phyloP scores from a whole-genome alignment of 306 rosid species.

The Oxytropis ochrocephala region DNA sequence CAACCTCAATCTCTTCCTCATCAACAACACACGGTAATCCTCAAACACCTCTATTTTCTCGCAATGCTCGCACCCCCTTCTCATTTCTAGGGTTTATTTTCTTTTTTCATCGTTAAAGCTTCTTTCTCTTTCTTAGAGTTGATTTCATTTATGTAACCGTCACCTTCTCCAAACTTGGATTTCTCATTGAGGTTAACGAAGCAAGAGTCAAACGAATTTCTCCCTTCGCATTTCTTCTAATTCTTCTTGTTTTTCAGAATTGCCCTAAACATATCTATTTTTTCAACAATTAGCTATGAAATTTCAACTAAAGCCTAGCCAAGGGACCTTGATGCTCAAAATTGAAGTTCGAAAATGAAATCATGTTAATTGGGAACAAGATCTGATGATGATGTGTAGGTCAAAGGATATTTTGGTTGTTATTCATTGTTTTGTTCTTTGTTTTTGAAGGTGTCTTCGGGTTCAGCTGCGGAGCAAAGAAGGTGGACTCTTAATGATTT shows the following conservation, averaged over 20 bases:
- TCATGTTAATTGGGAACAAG: neutral
- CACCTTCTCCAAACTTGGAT: neutral
- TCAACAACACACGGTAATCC: slow-evolving; percentile 47
- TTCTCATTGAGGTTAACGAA: neutral
- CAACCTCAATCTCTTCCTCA: slow-evolving; percentile 28
- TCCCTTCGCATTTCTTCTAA: no score
- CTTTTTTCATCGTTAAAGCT: neutral
- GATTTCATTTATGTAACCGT: neutral
- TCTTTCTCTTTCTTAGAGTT: neutral
- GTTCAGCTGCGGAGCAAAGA: slow-evolving; percentile 55
- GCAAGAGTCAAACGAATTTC: neutral
- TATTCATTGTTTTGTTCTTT: slow-evolving; percentile 6
- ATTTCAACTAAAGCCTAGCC: neutral
- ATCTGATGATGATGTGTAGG: neutral
- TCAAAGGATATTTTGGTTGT: neutral
- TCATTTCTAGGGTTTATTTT: slow-evolving; percentile 25
- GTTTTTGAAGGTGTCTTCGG: slow-evolving; percentile 44
- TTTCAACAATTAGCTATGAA: neutral
- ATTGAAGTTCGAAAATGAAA: no score
- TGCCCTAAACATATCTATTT: neutral
- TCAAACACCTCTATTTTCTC: neutral
- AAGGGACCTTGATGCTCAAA: neutral
- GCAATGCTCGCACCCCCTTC: neutral
- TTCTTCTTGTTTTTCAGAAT: neutral
- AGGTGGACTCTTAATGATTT: slow-evolving; percentile 93